Evolutionary conservation across 768 basidiomycete species (phyloP).

Genomic region (Termitomyces sp.): DNA sequence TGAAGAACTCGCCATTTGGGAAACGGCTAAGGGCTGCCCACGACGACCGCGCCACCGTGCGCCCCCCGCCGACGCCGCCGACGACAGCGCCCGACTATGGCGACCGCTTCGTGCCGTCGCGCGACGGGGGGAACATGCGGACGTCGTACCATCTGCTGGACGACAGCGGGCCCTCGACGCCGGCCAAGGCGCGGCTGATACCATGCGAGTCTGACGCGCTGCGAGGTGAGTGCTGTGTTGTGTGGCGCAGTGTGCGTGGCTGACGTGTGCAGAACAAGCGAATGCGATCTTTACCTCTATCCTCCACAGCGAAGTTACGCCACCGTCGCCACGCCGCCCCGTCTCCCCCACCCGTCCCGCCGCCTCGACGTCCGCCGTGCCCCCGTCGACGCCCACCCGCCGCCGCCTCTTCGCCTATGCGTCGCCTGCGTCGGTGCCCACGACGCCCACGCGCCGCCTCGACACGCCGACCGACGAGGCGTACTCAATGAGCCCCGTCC

Average conservation of each 20-base stretch:
- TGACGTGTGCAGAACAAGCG: constrained; percentile 59
- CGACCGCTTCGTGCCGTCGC: constrained; percentile 66
- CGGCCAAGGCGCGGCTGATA: constrained; percentile 58
- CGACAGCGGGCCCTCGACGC: constrained; percentile 51
- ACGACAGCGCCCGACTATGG: constrained; percentile 32
- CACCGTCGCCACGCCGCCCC: constrained; percentile 57
- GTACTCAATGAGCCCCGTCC: constrained; percentile 88
- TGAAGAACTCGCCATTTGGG: constrained; percentile 83
- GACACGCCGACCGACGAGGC: constrained; percentile 85
- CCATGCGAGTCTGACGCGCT: constrained; percentile 72
- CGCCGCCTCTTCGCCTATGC: constrained; percentile 67
- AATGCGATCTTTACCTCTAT: constrained; percentile 78
- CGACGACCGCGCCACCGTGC: constrained; percentile 24
- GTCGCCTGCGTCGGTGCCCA: constrained; percentile 54
- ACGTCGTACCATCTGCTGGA: constrained; percentile 65
- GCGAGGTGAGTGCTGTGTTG: constrained; percentile 43
- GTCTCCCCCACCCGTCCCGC: constrained; percentile 51
- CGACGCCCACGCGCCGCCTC: constrained; percentile 54
- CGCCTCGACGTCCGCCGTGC: constrained; percentile 30
- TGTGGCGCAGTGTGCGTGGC: not conserved
- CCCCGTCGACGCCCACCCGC: constrained; percentile 47
- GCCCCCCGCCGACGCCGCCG: not conserved
- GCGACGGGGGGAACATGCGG: constrained; percentile 58
- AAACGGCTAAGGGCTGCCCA: constrained; percentile 72
- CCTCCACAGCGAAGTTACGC: constrained; percentile 73